Conservation (phyloP, 805 yeast species). For the Pichia exigua region DNA sequence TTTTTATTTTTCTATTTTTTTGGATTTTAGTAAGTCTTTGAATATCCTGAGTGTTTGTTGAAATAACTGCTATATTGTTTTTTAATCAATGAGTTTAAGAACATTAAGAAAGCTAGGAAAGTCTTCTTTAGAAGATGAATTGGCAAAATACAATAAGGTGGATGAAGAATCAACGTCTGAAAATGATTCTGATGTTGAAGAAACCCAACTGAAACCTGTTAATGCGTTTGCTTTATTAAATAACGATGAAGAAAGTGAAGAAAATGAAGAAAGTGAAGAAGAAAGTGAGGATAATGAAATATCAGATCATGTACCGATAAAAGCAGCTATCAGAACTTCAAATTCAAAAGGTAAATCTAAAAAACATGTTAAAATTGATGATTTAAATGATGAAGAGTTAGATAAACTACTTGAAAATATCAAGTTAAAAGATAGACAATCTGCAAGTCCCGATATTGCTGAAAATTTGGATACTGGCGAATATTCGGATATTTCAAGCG, state of each 20-base stretch:
- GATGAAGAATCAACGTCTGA: background rate
- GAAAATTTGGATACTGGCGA: constrained; percentile 21
- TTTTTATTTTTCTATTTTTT: background rate
- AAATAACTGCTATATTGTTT: no score
- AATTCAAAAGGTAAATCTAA: background rate
- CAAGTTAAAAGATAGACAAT: constrained; percentile 14
- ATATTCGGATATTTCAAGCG: constrained; percentile 10
- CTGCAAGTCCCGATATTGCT: constrained; percentile 5
- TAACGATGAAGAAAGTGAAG: constrained; percentile 24
- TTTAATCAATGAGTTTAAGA: constrained; percentile 39
- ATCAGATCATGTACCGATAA: background rate
- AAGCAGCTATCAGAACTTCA: background rate
- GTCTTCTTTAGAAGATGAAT: constrained; percentile 19
- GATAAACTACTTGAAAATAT: constrained; percentile 46
- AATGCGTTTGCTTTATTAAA: constrained; percentile 40
- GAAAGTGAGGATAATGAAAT: background rate
- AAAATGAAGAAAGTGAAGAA: background rate
- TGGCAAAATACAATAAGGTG: constrained; percentile 14
- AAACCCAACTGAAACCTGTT: background rate
- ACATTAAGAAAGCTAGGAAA: constrained; percentile 39
- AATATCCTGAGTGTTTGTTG: no score
- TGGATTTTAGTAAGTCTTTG: background rate
- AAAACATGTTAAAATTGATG: background rate
- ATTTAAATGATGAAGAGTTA: constrained; percentile 35
- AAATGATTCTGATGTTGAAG: constrained; percentile 14